Conservation (phyloP, 805 yeast genomes). For the Kazachstania africana region DNA sequence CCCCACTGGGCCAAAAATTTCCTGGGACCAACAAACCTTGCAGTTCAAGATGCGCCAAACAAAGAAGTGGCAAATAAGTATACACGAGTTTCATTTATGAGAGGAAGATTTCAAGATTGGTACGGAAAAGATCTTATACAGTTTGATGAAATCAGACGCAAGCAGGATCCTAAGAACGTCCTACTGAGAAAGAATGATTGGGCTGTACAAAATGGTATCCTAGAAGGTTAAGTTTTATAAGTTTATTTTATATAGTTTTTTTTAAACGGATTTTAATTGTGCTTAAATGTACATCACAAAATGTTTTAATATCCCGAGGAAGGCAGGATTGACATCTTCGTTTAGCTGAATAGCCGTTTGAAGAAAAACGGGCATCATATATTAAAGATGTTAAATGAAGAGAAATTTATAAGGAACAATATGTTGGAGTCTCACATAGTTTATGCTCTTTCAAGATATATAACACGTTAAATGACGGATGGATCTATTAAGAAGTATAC, state of each 20-base stretch:
- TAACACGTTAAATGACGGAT: too few species aligned
- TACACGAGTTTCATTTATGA: slow-evolving; percentile 74
- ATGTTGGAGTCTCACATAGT: too few species aligned
- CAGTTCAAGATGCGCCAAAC: slow-evolving; percentile 18
- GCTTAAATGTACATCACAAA: neutral
- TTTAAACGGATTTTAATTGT: neutral
- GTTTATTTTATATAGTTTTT: neutral
- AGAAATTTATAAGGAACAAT: too few species aligned
- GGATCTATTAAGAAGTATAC: too few species aligned
- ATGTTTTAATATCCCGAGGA: too few species aligned
- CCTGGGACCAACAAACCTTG: slow-evolving; percentile 41
- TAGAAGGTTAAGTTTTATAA: too few species aligned
- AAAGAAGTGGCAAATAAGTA: slow-evolving; percentile 35
- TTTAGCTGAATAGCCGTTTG: too few species aligned
- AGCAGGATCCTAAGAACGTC: slow-evolving; percentile 71
- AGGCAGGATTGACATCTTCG: too few species aligned
- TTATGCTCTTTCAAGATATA: too few species aligned
- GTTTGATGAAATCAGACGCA: slow-evolving; percentile 52
- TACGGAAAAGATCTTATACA: slow-evolving; percentile 56
- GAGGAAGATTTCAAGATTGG: slow-evolving; percentile 60
- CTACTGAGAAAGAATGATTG: slow-evolving; percentile 70
- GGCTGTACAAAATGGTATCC: slow-evolving; percentile 71
- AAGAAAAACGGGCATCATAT: too few species aligned
- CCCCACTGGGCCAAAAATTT: slow-evolving; percentile 99
- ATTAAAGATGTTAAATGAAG: too few species aligned